Base-by-base conservation (phyloP, 768 basidiomycete genomes). In the Chalciporus piperatus region DNA sequence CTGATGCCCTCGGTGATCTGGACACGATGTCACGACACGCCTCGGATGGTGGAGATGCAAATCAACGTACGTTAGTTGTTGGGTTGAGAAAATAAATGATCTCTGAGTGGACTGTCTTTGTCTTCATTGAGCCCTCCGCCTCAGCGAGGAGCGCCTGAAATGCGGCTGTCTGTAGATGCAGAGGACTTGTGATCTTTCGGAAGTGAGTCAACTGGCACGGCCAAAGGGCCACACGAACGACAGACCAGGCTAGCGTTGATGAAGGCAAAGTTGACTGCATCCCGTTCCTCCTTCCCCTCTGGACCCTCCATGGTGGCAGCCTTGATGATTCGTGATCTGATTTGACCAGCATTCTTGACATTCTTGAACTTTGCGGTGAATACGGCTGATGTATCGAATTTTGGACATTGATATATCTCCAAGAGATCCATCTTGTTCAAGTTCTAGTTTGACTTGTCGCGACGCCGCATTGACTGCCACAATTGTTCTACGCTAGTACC, bases 71-170 rank as follows among this genome's bases (percentile, higher is more conserved):
- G 64, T 95, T 97, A 57, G 91, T 89, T 5, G 84, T 90, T 2
- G 93, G 92, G 57, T 89, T 92, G 43, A 98, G 74, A 19, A 81
- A 72, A 77, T 88, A 93, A n/a, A 98, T 74, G 45, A 98, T 78
- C 68, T 98, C 95, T 0, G 92, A 92, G 64, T 98, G 94, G 0
- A 94, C 71, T 1, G 92, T 92, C 71, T 87, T 91, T 1, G 95
- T 94, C 42, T 86, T 77, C 50, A 96, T 73, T 1, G 72, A 62
- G 19, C 73, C 75, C 38, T 85, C 79, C 3, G 78, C 66, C 25
- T 80, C 75, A 0, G 92, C 81, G 11, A 94, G 71, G n/a, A 92
- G 73, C 1, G 92, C 86, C 59, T 92, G 89, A 48, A 87, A 77
- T 11, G 94, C 78, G 0, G 92, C 95, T 0, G 91, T 93, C 65